Evolutionary conservation across 176 grass and related monocot genomes (phyloP).

Genomic region (Eremochloa ophiuroides): DNA sequence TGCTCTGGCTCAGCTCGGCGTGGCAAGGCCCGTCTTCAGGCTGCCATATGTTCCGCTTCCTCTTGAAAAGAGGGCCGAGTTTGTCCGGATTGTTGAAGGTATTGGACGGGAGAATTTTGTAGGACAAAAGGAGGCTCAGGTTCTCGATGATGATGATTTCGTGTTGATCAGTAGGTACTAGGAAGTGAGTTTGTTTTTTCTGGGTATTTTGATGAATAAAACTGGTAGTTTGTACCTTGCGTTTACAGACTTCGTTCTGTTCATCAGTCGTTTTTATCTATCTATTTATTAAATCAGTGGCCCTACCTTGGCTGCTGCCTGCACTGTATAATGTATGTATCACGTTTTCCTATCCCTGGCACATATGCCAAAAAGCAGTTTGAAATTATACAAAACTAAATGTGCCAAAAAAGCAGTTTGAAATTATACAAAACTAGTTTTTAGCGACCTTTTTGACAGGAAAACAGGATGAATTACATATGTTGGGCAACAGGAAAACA

Average conservation of each 20-base stretch:
- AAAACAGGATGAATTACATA: neutral
- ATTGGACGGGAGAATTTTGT: slow-evolving; percentile 73
- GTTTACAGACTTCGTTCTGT: slow-evolving; percentile 3
- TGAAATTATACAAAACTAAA: too few species aligned
- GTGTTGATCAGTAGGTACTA: slow-evolving; percentile 73
- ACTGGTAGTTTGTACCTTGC: neutral
- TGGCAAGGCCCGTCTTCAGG: slow-evolving; percentile 65
- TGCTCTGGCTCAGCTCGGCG: slow-evolving; percentile 74
- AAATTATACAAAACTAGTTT: neutral
- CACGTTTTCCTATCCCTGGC: neutral
- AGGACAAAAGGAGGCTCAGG: slow-evolving; percentile 50
- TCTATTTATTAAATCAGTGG: neutral
- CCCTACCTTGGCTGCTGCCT: neutral
- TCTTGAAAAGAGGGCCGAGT: slow-evolving; percentile 61
- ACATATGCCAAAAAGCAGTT: neutral
- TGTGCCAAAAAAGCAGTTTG: too few species aligned
- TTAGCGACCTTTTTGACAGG: neutral
- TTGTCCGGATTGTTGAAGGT: slow-evolving; percentile 59
- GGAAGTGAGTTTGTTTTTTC: neutral
- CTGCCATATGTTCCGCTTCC: slow-evolving; percentile 76
- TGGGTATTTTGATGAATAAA: neutral
- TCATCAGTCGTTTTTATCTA: neutral
- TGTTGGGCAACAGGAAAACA: neutral
- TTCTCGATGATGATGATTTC: slow-evolving; percentile 77
- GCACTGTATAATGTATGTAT: neutral